Evolutionary conservation across 75 land plant species (phyloP).

Genomic region (Picea glauca): DNA sequence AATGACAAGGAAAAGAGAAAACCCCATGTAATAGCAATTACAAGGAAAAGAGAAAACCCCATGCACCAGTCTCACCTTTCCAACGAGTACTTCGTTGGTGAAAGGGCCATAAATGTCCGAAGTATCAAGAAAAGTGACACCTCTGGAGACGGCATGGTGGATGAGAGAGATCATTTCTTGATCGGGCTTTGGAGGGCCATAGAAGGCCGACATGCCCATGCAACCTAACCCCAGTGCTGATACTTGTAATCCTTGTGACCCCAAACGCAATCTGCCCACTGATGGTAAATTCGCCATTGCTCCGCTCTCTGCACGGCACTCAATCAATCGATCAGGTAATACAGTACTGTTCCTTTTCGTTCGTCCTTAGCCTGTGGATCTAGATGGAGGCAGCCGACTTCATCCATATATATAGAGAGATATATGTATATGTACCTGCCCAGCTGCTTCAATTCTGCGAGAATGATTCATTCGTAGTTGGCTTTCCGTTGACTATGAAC

Average conservation of each 20-base stretch:
- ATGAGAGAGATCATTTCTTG: conserved; percentile 55
- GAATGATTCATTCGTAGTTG: too few relatives aligned
- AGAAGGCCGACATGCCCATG: conserved; percentile 64
- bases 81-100: conserved; percentile 59
- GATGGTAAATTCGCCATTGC: background rate
- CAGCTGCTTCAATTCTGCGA: too few relatives aligned
- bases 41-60: too few relatives aligned
- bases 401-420: too few relatives aligned
- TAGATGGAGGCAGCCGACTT: too few relatives aligned
- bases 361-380: too few relatives aligned
- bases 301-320: background rate
- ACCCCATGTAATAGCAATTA: background rate
- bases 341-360: too few relatives aligned
- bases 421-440: too few relatives aligned
- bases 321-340: background rate
- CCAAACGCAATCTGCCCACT: background rate
- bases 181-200: conserved; percentile 57
- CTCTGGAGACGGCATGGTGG: conserved; percentile 42
- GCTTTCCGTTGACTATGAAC: too few relatives aligned
- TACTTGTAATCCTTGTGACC: conserved; percentile 17
- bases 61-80: conserved; percentile 29
- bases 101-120: conserved; percentile 63
- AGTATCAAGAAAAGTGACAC: conserved; percentile 65
- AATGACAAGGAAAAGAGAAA: too few relatives aligned
- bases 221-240: conserved; percentile 59